Base-by-base conservation (phyloP, 1,139 yeast species). In the Arxiozyma slooffiae region DNA sequence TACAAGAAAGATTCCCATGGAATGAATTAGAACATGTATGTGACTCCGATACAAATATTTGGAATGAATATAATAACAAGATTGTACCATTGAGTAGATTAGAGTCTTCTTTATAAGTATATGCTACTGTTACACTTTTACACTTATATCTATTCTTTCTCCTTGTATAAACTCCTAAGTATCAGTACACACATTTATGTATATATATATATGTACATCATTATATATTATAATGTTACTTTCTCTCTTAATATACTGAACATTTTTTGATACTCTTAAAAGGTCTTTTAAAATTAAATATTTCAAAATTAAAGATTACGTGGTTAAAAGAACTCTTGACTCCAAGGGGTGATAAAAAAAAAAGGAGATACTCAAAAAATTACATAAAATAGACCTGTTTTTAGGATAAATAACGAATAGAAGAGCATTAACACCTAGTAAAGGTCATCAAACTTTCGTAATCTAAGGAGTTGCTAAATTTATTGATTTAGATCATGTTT, bases 1-100 rank as follows among this genome's bases (percentile, higher is more conserved):
- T 81, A 51, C 70, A 67, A 47, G 71, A 70, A 55, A 71, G 67
- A 40, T 79, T 78, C 59, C 71, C 77, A 37, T 74, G 76, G 70
- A 57, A 57, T 9, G 82, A 75, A 30, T 53, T 79, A 52, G 78
- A 78, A 34, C 61, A 64, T 37, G 67, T 81, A 11, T 50, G 57
- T 44, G 56, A 58, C 22, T 52, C 62, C 1, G 61, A 59, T 39
- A 58, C 58, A 16, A 56, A 60, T 18, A 54, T 54, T 23, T 70
- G 74, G 74, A 61, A 59, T 21, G 52, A 57, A 7, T 71, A 66
- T 54, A 57, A 60, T 48, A 49, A 50, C 44, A 68, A 70, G 46
- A 61, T 70, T 7, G 55, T 59, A 7, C 69, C 70, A 2, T 51
- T 71, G 44, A 62, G 69, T 48, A 57, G 57, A 42, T 53, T 70